These are phyloP conservation scores for Backusella macrospora DNA, from an alignment of 192 early-diverging fungal species.

Conservation along the genomic window DNA sequence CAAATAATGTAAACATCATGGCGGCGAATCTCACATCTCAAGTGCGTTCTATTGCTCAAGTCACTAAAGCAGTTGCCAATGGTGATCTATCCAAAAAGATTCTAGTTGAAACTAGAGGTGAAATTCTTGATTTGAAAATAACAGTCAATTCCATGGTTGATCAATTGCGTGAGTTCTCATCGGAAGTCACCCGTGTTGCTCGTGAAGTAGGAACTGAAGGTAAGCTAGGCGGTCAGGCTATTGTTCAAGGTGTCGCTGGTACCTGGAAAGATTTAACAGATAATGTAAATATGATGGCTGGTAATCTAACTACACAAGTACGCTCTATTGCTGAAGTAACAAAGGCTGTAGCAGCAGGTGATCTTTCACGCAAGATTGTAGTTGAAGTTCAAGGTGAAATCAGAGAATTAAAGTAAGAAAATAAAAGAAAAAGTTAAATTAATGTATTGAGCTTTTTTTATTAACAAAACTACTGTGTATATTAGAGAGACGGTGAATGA, in stretches of 20 bases:
- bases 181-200: constrained; percentile 72
- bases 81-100: constrained; percentile 16
- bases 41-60: constrained; percentile 8
- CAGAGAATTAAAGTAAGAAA: constrained; percentile 6
- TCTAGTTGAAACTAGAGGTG: constrained; percentile 11
- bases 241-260: constrained; percentile 31
- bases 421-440: no score
- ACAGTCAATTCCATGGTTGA: constrained; percentile 16
- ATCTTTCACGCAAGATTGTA: constrained; percentile 8
- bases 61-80: constrained; percentile 12
- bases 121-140: constrained; percentile 12
- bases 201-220: constrained; percentile 73
- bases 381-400: constrained; percentile 9
- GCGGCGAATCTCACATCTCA: constrained; percentile 8
- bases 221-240: constrained; percentile 64
- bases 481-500: constrained; percentile 35
- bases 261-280: constrained; percentile 19
- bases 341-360: neutral
- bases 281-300: constrained; percentile 16
- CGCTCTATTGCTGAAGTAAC: constrained; percentile 18
- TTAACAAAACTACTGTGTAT: no score
- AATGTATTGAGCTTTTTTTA: neutral
- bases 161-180: constrained; percentile 16
- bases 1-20: constrained; percentile 8
- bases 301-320: constrained; percentile 11